Base-by-base conservation (phyloP, 2,329 filamentous ascomycete species). In the Alternaria postmessia region DNA sequence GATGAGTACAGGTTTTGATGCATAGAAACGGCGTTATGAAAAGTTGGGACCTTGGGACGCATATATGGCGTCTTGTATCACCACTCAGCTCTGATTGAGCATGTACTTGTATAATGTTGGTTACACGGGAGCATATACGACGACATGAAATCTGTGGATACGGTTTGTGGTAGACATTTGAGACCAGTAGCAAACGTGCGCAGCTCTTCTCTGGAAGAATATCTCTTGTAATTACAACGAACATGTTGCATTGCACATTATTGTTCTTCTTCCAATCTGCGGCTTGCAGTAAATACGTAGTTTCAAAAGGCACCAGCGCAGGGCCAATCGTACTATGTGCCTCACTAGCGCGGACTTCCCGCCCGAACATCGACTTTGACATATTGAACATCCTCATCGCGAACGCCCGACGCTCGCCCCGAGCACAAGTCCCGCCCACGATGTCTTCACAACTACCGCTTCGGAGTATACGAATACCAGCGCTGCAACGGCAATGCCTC, bases 401-500 rank as follows among this genome's bases (percentile, higher is more conserved):
- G 49, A 55, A 53, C 58, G 47, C 41, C 41, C 58, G 61, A 51
- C 32, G 36, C 49, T 41, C 42, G 34, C 44, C 36, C 47, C 42
- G 54, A 49, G 51, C 54, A 52, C 41, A 54, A 41, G 30, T 49
- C 28, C 18, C 51, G 20, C 59, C 32, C 51, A 39, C 30, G 22
- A 62, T 59, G 55, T 62, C 59, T 28, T 68, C 67, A 54, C 69
- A 70, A 32, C 51, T 72, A 30, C 72, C 72, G 2, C 57, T 70
- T 26, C 67, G 71, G 38, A 66, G 66, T 54, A 51, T 63, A 26
- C 70, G 68, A 58, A 67, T 63, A 61, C 59, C 63, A 16, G 63
- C 62, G 22, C 59, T 75, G 18, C 65, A 68, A 39, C 72, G 65
- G 42, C 73, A 74, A 70, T 75, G 72, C 44, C 64, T 73, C 54